These are phyloP conservation scores for Verticillium tricorpus DNA, from an alignment of 2,329 filamentous ascomycete genomes.

Conservation along the genomic window DNA sequence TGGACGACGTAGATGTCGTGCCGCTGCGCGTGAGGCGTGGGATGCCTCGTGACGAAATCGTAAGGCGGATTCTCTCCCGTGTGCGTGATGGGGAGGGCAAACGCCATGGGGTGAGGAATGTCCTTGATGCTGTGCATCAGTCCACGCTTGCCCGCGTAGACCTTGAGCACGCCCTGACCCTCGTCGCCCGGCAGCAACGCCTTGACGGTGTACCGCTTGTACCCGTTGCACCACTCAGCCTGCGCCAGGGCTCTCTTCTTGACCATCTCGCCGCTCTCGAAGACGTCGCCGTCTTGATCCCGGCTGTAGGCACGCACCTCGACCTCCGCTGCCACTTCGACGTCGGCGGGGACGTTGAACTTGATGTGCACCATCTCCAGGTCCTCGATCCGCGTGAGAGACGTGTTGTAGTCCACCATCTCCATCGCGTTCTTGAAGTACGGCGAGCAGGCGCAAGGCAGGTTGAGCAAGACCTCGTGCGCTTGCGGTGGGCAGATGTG, in stretches of 20 bases:
- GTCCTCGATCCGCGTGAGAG: slow-evolving; percentile 77
- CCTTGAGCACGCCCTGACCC: slow-evolving; percentile 78
- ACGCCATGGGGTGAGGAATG: slow-evolving; percentile 86
- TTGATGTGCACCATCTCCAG: slow-evolving; percentile 91
- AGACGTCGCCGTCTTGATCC: slow-evolving; percentile 85
- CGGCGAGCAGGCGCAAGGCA: slow-evolving; percentile 80
- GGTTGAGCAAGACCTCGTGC: slow-evolving; percentile 77
- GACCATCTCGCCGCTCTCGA: slow-evolving; percentile 84
- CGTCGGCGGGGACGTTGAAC: slow-evolving; percentile 80
- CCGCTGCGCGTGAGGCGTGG: slow-evolving; percentile 93
- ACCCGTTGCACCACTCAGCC: slow-evolving; percentile 81
- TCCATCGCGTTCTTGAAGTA: slow-evolving; percentile 81
- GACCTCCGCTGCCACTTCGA: slow-evolving; percentile 89
- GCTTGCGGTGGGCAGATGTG: slow-evolving; percentile 87
- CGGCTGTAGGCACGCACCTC: slow-evolving; percentile 76
- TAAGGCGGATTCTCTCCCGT: slow-evolving; percentile 90
- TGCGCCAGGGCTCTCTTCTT: slow-evolving; percentile 86
- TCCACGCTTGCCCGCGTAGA: slow-evolving; percentile 91
- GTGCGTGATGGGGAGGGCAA: slow-evolving; percentile 86
- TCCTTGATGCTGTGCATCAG: slow-evolving; percentile 97
- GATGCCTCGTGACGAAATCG: slow-evolving; percentile 88
- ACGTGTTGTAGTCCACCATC: slow-evolving; percentile 88
- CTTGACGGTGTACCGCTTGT: slow-evolving; percentile 92
- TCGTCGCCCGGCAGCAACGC: slow-evolving; percentile 88
- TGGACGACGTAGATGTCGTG: slow-evolving; percentile 97